Base-by-base conservation (phyloP, 805 yeast genomes). In the Metschnikowia borealis region DNA sequence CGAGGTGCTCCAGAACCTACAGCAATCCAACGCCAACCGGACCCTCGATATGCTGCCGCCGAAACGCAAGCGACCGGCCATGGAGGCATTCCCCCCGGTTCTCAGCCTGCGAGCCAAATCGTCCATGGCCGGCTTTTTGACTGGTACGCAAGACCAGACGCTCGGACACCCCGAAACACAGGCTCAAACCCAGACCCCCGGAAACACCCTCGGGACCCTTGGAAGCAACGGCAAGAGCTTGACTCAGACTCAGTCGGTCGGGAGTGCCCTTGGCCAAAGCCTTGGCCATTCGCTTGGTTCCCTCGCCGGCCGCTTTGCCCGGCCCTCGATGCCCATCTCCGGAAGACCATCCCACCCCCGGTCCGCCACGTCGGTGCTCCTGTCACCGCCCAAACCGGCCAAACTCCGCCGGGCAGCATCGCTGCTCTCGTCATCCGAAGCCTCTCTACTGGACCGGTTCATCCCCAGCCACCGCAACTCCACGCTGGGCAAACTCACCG, bases 381-480 rank as follows among this genome's bases (percentile, higher is more conserved):
- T 41, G 56, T 54, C 58, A 5, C 61, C 61, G 17, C 59, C 61
- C n/a, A 54, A 54, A 38, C 60, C 58, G 2, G 54, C 52, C 34
- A 54, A 55, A 41, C 58, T 58, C 29, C 57, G 60, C 38, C 54
- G 62, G 14, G 38, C 54, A 14, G 45, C 60, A 18, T 53, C 57
- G n/a, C 47, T 53, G 35, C 54, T 58, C 36, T 36, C 53, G 13
- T 41, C 46, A 20, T 44, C 54, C 14, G 60, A 55, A 20, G 51
- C 43, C 15, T 37, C 52, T 5, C 35, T 55, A 17, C 50, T 69
- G 3, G 78, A 74, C 58, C 58, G 78, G 44, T 74, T 74, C 54
- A 74, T 74, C 51, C 78, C 78, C 34, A 69, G 75, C 34, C 67
- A 71, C 46, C 71, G 70, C 42, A 73, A 73, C 56, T 62, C 75